phyloP scores from a whole-genome alignment of 306 rosid genomes.

The Lathyrus tuberosus region DNA sequence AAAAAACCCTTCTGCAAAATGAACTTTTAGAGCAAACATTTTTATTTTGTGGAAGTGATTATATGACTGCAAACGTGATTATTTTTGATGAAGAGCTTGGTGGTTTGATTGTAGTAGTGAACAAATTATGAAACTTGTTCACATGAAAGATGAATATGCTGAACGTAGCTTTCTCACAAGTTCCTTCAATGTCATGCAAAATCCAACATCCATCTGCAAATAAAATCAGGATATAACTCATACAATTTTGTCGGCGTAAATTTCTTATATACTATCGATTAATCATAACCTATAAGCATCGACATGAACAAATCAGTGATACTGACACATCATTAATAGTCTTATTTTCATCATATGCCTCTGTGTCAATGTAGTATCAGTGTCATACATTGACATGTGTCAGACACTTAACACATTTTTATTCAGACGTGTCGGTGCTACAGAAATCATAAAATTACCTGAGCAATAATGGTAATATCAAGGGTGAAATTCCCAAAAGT shows the following conservation, averaged over 20 bases:
- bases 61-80: constrained; percentile 43
- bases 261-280: neutral
- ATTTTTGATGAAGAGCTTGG: constrained; percentile 27
- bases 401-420: no score
- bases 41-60: constrained; percentile 19
- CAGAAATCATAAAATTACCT: constrained; percentile 52
- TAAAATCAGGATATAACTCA: neutral
- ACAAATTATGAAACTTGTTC: constrained; percentile 42
- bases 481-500: constrained; percentile 80
- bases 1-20: constrained; percentile 61
- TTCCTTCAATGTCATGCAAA: constrained; percentile 70
- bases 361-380: no score
- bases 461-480: constrained; percentile 83
- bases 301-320: no score
- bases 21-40: constrained; percentile 54
- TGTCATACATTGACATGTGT: no score
- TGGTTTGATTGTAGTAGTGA: neutral
- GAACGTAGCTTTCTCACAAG: constrained; percentile 67
- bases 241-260: neutral
- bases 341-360: no score
- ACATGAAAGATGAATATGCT: constrained; percentile 55
- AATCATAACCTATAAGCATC: no score
- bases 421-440: no score
- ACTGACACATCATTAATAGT: no score
- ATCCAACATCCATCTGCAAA: constrained; percentile 79